A percentile compares a stretch with the other conserved stretches of the same genome.
Conservation (phyloP, 2,329 filamentous ascomycete genomes). For the Drechslerella dactyloides region DNA sequence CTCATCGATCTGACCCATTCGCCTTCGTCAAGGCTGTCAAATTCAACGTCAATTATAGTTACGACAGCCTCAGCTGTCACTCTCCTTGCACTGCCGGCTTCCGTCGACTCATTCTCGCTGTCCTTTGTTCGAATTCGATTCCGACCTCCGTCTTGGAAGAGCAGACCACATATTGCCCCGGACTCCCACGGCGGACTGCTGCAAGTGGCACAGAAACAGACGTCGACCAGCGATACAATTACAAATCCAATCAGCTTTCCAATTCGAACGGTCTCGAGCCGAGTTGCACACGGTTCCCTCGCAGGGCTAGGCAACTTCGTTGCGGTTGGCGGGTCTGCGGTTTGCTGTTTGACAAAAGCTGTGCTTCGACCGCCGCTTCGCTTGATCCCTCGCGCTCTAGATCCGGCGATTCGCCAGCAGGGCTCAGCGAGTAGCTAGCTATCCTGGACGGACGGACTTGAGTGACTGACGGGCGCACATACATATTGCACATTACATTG, state of each 20-base stretch:
- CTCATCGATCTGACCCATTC: no score
- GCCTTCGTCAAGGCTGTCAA: no score
- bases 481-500: not conserved
- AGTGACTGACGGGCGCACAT: not conserved
- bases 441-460: not conserved
- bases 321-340: not conserved
- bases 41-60: no score
- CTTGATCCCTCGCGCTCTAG: not conserved
- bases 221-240: conserved; percentile 7
- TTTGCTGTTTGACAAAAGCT: not conserved
- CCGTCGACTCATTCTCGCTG: not conserved
- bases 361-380: not conserved
- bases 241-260: not conserved
- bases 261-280: conserved; percentile 6
- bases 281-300: conserved; percentile 3
- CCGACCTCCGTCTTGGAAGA: conserved; percentile 1
- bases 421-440: not conserved
- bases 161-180: not conserved
- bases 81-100: not conserved
- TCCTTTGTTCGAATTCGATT: not conserved
- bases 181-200: conserved; percentile 1
- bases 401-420: conserved; percentile 1
- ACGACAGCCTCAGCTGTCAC: no score
- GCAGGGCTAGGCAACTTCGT: not conserved
- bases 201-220: conserved; percentile 8